Evolutionary conservation across 2,329 filamentous ascomycete species (phyloP), one percentile per base, ranked within the genome.

Genomic region (Fusarium pseudocircinatum): DNA sequence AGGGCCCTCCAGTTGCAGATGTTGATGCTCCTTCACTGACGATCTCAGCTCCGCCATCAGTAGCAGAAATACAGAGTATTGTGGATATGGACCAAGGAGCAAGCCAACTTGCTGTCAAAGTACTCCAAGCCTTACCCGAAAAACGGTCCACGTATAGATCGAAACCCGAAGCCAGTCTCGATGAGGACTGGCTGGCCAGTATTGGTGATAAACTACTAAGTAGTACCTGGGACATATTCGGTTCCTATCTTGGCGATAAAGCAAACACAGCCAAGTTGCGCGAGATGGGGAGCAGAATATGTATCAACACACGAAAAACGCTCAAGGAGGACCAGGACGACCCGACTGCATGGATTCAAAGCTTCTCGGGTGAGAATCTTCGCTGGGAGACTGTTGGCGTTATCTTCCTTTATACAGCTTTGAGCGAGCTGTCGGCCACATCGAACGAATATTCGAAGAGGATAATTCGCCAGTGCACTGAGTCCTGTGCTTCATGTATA

Each of bases 141-240:
- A 34, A 18, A 15, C 3, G 8, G 1, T 1, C 3, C 3, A 12
- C 18, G 2, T 0, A 9, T 3, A 11, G 13, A 9, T 6, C 15
- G 2, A 39, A 1, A 4, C 16, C 40, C 4, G 2, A 18, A 13
- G 6, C 3, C 22, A 18, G 10, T 9, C 18, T 40, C 15, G 47
- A 56, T 4, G 58, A 42, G 6, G 36, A 54, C 13, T 60, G 46
- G 46, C 11, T 60, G 36, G 30, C 14, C 6, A 18, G 11, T 7
- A 26, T 60, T n/a, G 28, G 58, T 16, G 47, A 42, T 12, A 42
- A 6, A 22, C 32, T 60, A 4, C 39, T 60, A 6, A 18, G 7
- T 0, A 56, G 28, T 28, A 60, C 58, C 28, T 60, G 46, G 58
- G 28, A 40, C 1, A 32, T 28, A 4, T 60, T 40, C 4, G 18